phyloP scores from a whole-genome alignment of 805 yeast species.

The Candida krabiensis region DNA sequence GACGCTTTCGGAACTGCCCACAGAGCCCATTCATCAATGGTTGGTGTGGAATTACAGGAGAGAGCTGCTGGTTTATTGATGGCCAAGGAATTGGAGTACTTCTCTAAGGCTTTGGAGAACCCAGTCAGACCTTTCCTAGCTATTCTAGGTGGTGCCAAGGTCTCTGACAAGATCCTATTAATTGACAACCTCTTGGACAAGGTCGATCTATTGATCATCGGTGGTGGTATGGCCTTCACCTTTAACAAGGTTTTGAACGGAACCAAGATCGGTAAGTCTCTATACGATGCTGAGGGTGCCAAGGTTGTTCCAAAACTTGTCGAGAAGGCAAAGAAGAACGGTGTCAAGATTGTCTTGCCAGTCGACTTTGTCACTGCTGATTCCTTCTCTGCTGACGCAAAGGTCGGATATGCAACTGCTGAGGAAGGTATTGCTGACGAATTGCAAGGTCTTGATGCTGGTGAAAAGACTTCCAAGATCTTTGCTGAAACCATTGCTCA shows the following conservation, averaged over 20 bases:
- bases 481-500: slow-evolving; percentile 80
- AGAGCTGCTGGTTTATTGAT: slow-evolving; percentile 98
- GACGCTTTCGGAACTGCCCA: slow-evolving; percentile 99
- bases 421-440: slow-evolving; percentile 91
- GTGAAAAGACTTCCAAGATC: slow-evolving; percentile 82
- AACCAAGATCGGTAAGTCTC: slow-evolving; percentile 87
- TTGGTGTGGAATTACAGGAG: slow-evolving; percentile 92
- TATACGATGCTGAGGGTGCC: slow-evolving; percentile 93
- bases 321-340: slow-evolving; percentile 95
- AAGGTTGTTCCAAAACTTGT: slow-evolving; percentile 89
- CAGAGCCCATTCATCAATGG: slow-evolving; percentile 99
- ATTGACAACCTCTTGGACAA: slow-evolving; percentile 96
- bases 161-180: slow-evolving; percentile 96
- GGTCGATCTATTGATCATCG: slow-evolving; percentile 91
- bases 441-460: slow-evolving; percentile 95
- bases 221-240: slow-evolving; percentile 99
- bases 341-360: slow-evolving; percentile 91
- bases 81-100: slow-evolving; percentile 95
- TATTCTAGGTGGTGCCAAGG: slow-evolving; percentile 99
- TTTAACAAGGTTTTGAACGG: slow-evolving; percentile 90
- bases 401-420: slow-evolving; percentile 79
- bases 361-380: slow-evolving; percentile 96
- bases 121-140: slow-evolving; percentile 98
- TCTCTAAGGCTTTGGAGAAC: slow-evolving; percentile 97
- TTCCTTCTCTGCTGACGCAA: slow-evolving; percentile 89